phyloP scores from a whole-genome alignment of 2,329 filamentous ascomycete species.

The Aureobasidium pullulans region DNA sequence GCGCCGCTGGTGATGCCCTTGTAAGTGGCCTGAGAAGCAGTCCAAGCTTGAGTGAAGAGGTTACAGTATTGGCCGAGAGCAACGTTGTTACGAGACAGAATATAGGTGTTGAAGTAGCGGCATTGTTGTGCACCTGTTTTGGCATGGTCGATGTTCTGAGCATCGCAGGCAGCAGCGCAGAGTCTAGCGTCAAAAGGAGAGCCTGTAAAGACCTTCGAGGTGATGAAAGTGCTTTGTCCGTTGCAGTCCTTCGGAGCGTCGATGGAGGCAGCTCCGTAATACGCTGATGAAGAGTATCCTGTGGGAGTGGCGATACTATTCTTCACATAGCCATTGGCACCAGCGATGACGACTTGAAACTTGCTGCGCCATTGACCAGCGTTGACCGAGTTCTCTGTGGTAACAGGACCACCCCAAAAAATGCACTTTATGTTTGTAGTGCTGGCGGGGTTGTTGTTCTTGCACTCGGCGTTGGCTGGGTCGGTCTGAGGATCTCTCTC shows the following conservation, averaged over 20 bases:
- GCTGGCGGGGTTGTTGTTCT: conserved; percentile 24
- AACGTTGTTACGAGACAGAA: conserved; percentile 14
- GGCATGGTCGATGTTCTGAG: conserved; percentile 17
- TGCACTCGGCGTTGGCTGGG: conserved; percentile 24
- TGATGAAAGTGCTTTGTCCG: conserved; percentile 20
- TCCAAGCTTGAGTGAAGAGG: conserved; percentile 20
- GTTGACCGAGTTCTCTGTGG: conserved; percentile 16
- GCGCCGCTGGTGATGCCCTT: conserved; percentile 15
- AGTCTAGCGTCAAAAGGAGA: conserved; percentile 24
- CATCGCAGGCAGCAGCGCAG: conserved; percentile 24
- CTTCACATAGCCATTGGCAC: conserved; percentile 26
- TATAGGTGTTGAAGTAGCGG: conserved; percentile 20
- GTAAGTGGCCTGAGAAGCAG: conserved; percentile 19
- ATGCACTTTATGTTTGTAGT: conserved; percentile 26
- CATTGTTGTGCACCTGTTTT: conserved; percentile 5
- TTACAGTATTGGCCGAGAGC: conserved; percentile 24
- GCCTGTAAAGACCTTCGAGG: conserved; percentile 19
- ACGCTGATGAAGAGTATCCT: conserved; percentile 19
- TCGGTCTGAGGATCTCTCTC: conserved; percentile 29
- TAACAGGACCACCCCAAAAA: conserved; percentile 18
- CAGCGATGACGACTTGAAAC: conserved; percentile 28
- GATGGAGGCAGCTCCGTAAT: conserved; percentile 24
- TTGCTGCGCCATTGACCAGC: conserved; percentile 19
- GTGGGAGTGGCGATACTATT: conserved; percentile 20
- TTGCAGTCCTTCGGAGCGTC: conserved; percentile 26